Evolutionary conservation across 192 early-diverging fungal species (phyloP).

Genomic region (Coemansia sp.): DNA sequence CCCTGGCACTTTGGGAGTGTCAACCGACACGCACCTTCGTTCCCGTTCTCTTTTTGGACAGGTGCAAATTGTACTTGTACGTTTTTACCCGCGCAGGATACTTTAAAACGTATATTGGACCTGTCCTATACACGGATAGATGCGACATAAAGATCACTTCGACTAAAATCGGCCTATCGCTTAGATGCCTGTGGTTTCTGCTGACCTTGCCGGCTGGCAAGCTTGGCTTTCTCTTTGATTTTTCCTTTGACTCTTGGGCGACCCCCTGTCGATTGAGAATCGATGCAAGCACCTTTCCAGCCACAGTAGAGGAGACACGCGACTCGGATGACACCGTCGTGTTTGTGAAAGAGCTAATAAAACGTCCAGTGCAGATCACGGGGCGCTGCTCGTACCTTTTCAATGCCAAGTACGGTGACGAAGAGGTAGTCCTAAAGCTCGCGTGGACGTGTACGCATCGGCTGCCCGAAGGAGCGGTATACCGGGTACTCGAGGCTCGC

Average conservation of each 20-base stretch:
- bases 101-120: constrained; percentile 1
- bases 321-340: background rate
- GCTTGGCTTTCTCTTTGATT: background rate
- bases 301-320: background rate
- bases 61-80: constrained; percentile 15
- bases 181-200: background rate
- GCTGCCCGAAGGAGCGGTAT: constrained; percentile 20
- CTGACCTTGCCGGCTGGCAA: background rate
- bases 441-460: constrained; percentile 4
- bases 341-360: background rate
- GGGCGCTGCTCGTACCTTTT: background rate
- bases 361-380: background rate
- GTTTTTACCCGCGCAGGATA: constrained; percentile 22
- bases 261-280: background rate
- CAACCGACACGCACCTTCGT: constrained; percentile 19
- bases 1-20: background rate
- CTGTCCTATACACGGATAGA: background rate
- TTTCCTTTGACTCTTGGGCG: no score
- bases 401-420: background rate
- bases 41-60: background rate
- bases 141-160: background rate
- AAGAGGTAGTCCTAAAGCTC: constrained; percentile 18
- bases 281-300: background rate
- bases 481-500: constrained; percentile 1
- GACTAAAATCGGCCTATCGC: background rate